These are phyloP conservation scores for Fomitopsis pinicola DNA, from an alignment of 1,284 basidiomycete genomes.

Conservation along the genomic window DNA sequence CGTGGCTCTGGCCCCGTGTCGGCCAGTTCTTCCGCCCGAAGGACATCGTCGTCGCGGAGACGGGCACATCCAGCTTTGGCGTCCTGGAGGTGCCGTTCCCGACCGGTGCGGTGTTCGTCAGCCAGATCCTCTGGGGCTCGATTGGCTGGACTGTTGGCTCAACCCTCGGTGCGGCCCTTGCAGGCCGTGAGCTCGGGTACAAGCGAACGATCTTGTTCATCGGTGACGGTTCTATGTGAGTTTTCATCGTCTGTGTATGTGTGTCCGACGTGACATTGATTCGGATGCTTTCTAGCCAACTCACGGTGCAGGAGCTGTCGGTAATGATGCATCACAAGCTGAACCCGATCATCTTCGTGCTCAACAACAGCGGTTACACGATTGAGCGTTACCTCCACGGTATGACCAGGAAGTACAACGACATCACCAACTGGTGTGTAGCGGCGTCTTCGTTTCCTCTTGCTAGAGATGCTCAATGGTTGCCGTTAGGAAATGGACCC, in stretches of 20 bases:
- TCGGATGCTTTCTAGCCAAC: conserved; percentile 44
- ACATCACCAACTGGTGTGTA: conserved; percentile 59
- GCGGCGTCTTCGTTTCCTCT: not conserved
- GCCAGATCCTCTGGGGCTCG: conserved; percentile 82
- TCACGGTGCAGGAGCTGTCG: conserved; percentile 74
- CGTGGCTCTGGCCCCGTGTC: conserved; percentile 85
- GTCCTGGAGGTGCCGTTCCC: conserved; percentile 77
- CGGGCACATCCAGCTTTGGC: conserved; percentile 47
- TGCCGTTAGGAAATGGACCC: conserved; percentile 47
- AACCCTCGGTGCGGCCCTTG: conserved; percentile 74
- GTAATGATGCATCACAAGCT: conserved; percentile 70
- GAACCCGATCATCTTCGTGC: conserved; percentile 78
- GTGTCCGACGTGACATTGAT: not conserved
- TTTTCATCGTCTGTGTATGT: conserved; percentile 3
- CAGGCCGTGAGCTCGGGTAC: conserved; percentile 62
- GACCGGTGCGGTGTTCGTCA: conserved; percentile 56
- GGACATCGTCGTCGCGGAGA: conserved; percentile 85
- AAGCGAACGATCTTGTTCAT: conserved; percentile 81
- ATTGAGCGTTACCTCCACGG: conserved; percentile 85
- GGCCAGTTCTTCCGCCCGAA: conserved; percentile 72
- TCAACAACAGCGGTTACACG: conserved; percentile 89
- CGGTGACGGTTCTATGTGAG: conserved; percentile 77
- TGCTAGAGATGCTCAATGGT: not conserved
- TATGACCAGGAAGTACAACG: conserved; percentile 62
- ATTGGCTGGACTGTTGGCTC: conserved; percentile 86